These are phyloP conservation scores for Stagonosporopsis vannaccii DNA, from an alignment of 2,329 filamentous ascomycete species.

Conservation along the genomic window DNA sequence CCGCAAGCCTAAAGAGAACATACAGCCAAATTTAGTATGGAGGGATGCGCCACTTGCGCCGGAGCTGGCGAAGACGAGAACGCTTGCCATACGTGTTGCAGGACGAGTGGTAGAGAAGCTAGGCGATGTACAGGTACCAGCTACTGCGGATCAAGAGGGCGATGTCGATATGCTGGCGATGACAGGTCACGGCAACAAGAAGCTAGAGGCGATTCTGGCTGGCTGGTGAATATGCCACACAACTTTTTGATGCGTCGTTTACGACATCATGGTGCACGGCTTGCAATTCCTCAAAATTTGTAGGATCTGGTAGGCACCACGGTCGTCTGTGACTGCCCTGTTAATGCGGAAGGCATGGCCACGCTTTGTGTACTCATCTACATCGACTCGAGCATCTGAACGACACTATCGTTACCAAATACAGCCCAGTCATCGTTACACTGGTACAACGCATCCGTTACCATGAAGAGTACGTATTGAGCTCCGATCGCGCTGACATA, in stretches of 20 bases:
- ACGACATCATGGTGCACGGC: neutral
- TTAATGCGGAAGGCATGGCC: neutral
- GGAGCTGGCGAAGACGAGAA: constrained; percentile 71
- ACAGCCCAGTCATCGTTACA: neutral
- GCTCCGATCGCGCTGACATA: no score
- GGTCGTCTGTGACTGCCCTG: neutral
- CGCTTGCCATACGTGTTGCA: constrained; percentile 57
- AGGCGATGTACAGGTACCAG: constrained; percentile 39
- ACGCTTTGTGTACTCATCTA: neutral
- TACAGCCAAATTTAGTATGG: constrained; percentile 72
- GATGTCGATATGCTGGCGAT: constrained; percentile 32
- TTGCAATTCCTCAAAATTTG: neutral
- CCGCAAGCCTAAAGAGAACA: constrained; percentile 52
- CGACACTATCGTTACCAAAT: neutral
- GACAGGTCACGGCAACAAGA: constrained; percentile 27
- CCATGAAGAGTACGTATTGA: neutral
- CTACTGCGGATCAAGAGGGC: constrained; percentile 34
- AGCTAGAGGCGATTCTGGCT: constrained; percentile 36
- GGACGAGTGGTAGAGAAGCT: constrained; percentile 44
- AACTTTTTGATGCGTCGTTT: neutral
- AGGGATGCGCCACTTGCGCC: constrained; percentile 69
- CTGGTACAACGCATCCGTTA: neutral
- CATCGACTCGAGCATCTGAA: neutral
- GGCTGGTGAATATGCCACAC: constrained; percentile 26
- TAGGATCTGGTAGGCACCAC: neutral